phyloP scores from a whole-genome alignment of 768 basidiomycete species.

The Termitomyces heimii region DNA sequence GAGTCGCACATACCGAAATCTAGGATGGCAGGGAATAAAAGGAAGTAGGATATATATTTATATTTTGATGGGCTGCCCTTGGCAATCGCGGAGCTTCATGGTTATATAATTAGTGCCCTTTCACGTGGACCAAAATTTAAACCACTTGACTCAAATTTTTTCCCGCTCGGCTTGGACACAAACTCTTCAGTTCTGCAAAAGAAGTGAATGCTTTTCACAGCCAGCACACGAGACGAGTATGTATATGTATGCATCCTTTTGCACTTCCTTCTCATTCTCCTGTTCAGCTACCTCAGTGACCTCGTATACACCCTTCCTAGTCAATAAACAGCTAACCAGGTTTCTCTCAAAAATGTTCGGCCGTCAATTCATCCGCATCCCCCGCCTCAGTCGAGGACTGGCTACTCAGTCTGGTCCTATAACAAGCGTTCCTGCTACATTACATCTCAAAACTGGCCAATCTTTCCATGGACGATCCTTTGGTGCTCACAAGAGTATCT shows the following conservation, averaged over 20 bases:
- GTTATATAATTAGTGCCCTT: conserved; percentile 42
- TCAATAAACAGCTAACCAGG: conserved; percentile 21
- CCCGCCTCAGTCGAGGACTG: conserved; percentile 51
- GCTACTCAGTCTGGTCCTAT: conserved; percentile 58
- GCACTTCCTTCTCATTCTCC: conserved; percentile 17
- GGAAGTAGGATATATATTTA: conserved; percentile 6
- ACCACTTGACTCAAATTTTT: conserved; percentile 8
- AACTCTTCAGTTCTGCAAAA: conserved; percentile 9
- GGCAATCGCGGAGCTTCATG: background rate
- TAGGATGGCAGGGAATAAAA: conserved; percentile 41
- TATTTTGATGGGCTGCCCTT: background rate
- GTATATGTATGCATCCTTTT: conserved; percentile 18
- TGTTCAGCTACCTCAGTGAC: conserved; percentile 78
- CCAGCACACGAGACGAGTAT: conserved; percentile 87
- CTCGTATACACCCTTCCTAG: conserved; percentile 74
- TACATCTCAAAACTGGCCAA: conserved; percentile 93
- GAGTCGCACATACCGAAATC: conserved; percentile 58
- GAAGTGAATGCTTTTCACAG: conserved; percentile 74
- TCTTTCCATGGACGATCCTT: conserved; percentile 88
- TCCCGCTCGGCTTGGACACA: conserved; percentile 6
- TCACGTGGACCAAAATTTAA: conserved; percentile 13
- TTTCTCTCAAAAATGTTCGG: conserved; percentile 43
- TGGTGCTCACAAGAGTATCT: conserved; percentile 81
- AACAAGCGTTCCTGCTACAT: conserved; percentile 60
- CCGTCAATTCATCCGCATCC: conserved; percentile 45